phyloP scores from a whole-genome alignment of 768 basidiomycete genomes.

The Boletus rubropictus region DNA sequence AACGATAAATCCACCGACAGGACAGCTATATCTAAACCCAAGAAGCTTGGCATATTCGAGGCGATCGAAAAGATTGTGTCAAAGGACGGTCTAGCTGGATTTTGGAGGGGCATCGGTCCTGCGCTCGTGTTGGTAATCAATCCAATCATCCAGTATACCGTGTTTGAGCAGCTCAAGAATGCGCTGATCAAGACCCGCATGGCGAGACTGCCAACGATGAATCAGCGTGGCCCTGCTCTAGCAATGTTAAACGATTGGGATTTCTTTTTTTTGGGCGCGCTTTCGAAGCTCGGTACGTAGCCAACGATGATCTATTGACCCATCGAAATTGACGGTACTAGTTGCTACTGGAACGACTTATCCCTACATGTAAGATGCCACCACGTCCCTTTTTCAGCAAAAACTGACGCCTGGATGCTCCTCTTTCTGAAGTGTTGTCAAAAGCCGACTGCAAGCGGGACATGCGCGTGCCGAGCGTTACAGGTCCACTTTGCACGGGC shows the following conservation, averaged over 20 bases:
- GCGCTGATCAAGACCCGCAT: slow-evolving; percentile 60
- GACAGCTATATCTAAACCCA: slow-evolving; percentile 36
- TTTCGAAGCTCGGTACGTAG: slow-evolving; percentile 76
- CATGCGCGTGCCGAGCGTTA: slow-evolving; percentile 63
- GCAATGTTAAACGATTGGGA: slow-evolving; percentile 75
- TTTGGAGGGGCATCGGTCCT: slow-evolving; percentile 92
- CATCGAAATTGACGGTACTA: slow-evolving; percentile 14
- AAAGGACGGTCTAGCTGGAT: slow-evolving; percentile 68
- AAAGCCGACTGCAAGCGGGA: slow-evolving; percentile 75
- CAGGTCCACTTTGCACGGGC: slow-evolving; percentile 68
- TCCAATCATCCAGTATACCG: slow-evolving; percentile 91
- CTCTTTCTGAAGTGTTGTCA: slow-evolving; percentile 48
- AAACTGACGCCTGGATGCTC: neutral
- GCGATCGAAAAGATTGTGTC: slow-evolving; percentile 64
- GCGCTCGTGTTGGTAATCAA: slow-evolving; percentile 92
- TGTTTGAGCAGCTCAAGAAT: slow-evolving; percentile 93
- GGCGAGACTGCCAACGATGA: slow-evolving; percentile 44
- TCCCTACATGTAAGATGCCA: slow-evolving; percentile 57
- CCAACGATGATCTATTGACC: neutral
- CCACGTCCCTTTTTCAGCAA: neutral
- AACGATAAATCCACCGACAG: slow-evolving; percentile 28
- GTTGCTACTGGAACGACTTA: slow-evolving; percentile 58
- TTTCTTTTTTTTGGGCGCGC: slow-evolving; percentile 90
- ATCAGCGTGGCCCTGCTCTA: slow-evolving; percentile 38
- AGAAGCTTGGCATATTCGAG: slow-evolving; percentile 59